Percentiles rank a stretch among this genome's conserved stretches.
phyloP scores from a whole-genome alignment of 768 basidiomycete species.

The Termitomyces sp. region DNA sequence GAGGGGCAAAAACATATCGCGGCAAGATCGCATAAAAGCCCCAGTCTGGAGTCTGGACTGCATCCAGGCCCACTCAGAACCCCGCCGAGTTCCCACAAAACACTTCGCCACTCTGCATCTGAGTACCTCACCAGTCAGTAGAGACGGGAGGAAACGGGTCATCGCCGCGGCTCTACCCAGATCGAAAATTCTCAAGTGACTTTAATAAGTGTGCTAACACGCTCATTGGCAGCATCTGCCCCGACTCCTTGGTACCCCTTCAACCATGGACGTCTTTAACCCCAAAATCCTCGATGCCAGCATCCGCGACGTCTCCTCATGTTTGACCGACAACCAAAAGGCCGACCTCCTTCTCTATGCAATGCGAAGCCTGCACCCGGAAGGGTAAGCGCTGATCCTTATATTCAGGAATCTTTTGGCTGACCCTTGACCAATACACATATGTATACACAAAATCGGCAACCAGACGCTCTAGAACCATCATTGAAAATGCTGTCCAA shows the following conservation, averaged over 20 bases:
- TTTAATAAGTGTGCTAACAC: background rate
- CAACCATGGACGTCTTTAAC: slow-evolving; percentile 61
- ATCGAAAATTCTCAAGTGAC: background rate
- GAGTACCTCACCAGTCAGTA: background rate
- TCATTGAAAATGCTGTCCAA: slow-evolving; percentile 74
- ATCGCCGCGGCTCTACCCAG: slow-evolving; percentile 2
- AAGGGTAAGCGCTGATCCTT: slow-evolving; percentile 44
- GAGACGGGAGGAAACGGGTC: background rate
- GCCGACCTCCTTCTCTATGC: slow-evolving; percentile 72
- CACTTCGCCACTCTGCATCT: background rate
- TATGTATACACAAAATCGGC: background rate
- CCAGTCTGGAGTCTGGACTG: slow-evolving; percentile 7
- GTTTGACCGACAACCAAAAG: slow-evolving; percentile 62
- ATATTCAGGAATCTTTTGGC: background rate
- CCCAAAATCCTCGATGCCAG: slow-evolving; percentile 75
- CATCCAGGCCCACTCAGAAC: slow-evolving; percentile 10
- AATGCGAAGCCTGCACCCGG: slow-evolving; percentile 74
- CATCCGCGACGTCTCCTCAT: slow-evolving; percentile 62
- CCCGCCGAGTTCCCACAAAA: slow-evolving; percentile 1
- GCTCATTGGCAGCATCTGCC: background rate
- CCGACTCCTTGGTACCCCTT: background rate
- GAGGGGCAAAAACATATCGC: background rate
- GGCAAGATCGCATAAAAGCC: background rate
- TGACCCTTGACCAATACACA: background rate
- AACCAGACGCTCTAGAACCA: slow-evolving; percentile 54